Evolutionary conservation across 164 flowering plant genomes (phyloP), one percentile per base, ranked within the genome.

Genomic region (Aristolochia contorta): DNA sequence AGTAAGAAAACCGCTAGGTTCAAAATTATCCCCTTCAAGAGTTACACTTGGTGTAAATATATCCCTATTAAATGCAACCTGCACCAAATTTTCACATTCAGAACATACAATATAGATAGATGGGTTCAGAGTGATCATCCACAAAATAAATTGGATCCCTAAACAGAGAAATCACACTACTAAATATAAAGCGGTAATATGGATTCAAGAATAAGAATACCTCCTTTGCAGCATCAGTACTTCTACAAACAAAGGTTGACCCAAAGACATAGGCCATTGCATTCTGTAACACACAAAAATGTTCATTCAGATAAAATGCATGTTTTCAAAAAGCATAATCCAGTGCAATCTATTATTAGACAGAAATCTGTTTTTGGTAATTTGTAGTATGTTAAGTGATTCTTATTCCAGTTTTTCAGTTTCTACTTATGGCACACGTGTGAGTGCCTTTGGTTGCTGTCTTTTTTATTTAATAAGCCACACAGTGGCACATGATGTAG

Each of bases 191-290:
- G 53, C 22, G 15, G 22, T 18, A 49, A 49, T 30, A 27, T 16
- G 32, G 2, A 13, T 47, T 30, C 14, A 46, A 51, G 53, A 16
- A 25, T 20, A 23, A 51, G 65, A 50, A 43, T 78, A 91, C 99
- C 91, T 94, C 85, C 74, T 81, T 80, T 58, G 97, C 99, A 76
- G 85, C 93, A 74, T 88, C 88, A 72, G 45, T 68, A 47, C 74
- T 84, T 74, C 79, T 82, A 81, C 99, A 94, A 63, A 94, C 87
- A 72, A 94, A 94, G 27, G 91, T 91, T 64, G 99, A 86, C 62
- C 99, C 99, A 78, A 91, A 94, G 14, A 94, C 88, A 70, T 77
- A 87, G 58, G 85, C 83, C 95, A 94, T 89, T 22, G 99, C 99
- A 71, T 63, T 81, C 99, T 94, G 87, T 74, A 81, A 59, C 16